Evolutionary conservation across 2,329 filamentous ascomycete species (phyloP).

Genomic region (Lasiodiplodia sp.): DNA sequence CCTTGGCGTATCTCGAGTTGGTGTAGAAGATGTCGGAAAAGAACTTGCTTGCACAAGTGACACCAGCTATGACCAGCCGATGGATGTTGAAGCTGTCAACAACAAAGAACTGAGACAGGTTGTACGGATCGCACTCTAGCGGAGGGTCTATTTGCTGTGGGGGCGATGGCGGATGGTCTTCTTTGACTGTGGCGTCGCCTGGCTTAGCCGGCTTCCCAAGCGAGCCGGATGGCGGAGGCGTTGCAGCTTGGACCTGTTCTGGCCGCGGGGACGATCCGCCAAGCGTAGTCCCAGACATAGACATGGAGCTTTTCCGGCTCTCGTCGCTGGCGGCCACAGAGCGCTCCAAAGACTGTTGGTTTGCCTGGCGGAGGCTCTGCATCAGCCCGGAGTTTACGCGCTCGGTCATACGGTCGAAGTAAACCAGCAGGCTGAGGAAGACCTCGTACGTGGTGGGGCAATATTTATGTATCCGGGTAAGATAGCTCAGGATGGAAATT

Average conservation of each 20-base stretch:
- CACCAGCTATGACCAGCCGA: constrained; percentile 91
- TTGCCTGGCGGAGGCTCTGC: constrained; percentile 64
- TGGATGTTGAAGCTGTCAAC: constrained; percentile 99
- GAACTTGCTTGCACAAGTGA: constrained; percentile 99
- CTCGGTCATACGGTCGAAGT: constrained; percentile 99
- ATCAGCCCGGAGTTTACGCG: constrained; percentile 84
- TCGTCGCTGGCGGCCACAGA: constrained; percentile 53
- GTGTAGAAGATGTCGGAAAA: constrained; percentile 99
- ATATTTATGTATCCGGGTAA: constrained; percentile 97
- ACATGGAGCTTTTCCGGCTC: constrained; percentile 52
- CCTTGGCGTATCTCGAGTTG: constrained; percentile 98
- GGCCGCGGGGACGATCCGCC: constrained; percentile 38
- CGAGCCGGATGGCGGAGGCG: constrained; percentile 58
- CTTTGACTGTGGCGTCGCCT: constrained; percentile 33
- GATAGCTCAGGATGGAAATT: constrained; percentile 95
- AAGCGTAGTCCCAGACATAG: constrained; percentile 38
- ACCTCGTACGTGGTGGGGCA: constrained; percentile 99
- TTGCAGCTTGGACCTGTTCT: constrained; percentile 52
- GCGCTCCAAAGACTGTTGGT: constrained; percentile 55
- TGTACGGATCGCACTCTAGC: constrained; percentile 56
- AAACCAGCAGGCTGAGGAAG: constrained; percentile 91
- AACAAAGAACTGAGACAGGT: constrained; percentile 79
- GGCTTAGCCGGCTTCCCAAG: constrained; percentile 50
- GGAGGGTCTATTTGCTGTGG: constrained; percentile 45
- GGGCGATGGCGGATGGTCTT: constrained; percentile 46